A percentile compares a stretch with the other conserved stretches of the same genome.
Conservation (phyloP, 2,329 filamentous ascomycete species). For the Cucurbitaria berberidis region DNA sequence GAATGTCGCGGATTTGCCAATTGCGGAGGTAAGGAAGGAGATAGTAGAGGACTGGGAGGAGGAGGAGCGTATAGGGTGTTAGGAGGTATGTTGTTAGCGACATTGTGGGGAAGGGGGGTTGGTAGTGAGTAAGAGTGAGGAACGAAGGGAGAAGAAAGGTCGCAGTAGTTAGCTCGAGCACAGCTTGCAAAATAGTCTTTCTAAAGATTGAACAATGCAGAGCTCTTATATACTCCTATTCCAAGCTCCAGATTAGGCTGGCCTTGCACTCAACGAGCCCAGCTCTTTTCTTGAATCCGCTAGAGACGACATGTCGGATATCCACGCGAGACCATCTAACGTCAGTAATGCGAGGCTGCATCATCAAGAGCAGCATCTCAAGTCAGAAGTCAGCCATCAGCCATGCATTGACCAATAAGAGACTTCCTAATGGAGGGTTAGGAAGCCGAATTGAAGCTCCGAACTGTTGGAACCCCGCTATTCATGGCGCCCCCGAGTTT, state of each 20-base stretch:
- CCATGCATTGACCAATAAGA: conserved; percentile 21
- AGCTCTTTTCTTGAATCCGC: not conserved
- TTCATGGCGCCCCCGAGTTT: conserved; percentile 26
- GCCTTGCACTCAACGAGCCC: not conserved
- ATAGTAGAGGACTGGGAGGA: conserved; percentile 61
- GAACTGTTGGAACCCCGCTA: conserved; percentile 28
- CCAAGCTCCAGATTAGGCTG: not conserved
- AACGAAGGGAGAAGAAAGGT: not conserved
- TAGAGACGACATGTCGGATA: conserved; percentile 11
- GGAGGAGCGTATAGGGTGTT: conserved; percentile 56
- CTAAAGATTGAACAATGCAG: not conserved
- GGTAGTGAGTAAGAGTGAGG: conserved; percentile 1
- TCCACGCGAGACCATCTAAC: conserved; percentile 16
- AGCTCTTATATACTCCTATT: conserved; percentile 7
- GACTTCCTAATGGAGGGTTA: conserved; percentile 1
- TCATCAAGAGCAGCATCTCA: not conserved
- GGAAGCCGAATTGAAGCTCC: conserved; percentile 29
- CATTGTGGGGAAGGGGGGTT: too few species aligned
- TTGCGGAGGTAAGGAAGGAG: conserved; percentile 67
- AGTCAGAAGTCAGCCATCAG: not conserved
- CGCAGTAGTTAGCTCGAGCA: conserved; percentile 4
- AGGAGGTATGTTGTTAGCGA: conserved; percentile 48
- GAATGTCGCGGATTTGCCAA: conserved; percentile 61
- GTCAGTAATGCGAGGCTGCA: conserved; percentile 5
- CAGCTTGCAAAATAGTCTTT: not conserved